Percentiles rank a stretch among this genome's conserved stretches.
phyloP scores from a whole-genome alignment of 768 basidiomycete species.

The Podaxis pistillaris region DNA sequence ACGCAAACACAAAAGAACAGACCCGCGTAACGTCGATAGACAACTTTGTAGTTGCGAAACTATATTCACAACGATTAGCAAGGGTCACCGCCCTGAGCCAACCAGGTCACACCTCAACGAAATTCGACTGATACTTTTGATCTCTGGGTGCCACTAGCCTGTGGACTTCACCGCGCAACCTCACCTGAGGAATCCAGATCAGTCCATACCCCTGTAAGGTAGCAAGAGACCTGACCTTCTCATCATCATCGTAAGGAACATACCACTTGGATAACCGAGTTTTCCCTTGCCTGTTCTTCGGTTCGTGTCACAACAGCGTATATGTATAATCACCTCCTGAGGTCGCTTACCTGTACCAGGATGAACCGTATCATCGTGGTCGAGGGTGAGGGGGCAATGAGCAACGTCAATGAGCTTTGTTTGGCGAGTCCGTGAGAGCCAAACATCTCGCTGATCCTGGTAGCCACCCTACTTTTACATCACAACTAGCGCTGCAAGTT shows the following conservation, averaged over 20 bases:
- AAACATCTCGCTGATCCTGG: background rate
- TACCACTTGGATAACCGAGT: conserved; percentile 98
- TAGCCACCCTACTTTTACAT: background rate
- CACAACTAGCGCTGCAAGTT: no score
- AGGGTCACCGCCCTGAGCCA: conserved; percentile 7
- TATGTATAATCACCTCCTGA: background rate
- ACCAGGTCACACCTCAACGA: conserved; percentile 80
- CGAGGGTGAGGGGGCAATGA: conserved; percentile 14
- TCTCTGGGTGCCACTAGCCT: conserved; percentile 93
- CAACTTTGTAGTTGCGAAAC: conserved; percentile 98
- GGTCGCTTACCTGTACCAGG: conserved; percentile 76
- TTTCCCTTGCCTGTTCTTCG: conserved; percentile 96
- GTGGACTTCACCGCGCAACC: conserved; percentile 95
- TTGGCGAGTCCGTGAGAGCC: conserved; percentile 14
- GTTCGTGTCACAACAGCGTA: conserved; percentile 6
- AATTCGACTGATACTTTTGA: conserved; percentile 99
- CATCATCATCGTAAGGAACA: conserved; percentile 97
- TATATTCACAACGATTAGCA: conserved; percentile 29
- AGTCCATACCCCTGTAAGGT: background rate
- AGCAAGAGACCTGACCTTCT: conserved; percentile 63
- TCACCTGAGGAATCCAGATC: conserved; percentile 52
- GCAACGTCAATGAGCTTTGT: conserved; percentile 10
- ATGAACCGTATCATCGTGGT: conserved; percentile 92
- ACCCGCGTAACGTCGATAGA: conserved; percentile 95
- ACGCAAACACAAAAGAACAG: conserved; percentile 98